Percentiles rank a stretch among this genome's conserved stretches.
Evolutionary conservation across 2,329 filamentous ascomycete species (phyloP).

Genomic region (Cryphonectria nitschkei): DNA sequence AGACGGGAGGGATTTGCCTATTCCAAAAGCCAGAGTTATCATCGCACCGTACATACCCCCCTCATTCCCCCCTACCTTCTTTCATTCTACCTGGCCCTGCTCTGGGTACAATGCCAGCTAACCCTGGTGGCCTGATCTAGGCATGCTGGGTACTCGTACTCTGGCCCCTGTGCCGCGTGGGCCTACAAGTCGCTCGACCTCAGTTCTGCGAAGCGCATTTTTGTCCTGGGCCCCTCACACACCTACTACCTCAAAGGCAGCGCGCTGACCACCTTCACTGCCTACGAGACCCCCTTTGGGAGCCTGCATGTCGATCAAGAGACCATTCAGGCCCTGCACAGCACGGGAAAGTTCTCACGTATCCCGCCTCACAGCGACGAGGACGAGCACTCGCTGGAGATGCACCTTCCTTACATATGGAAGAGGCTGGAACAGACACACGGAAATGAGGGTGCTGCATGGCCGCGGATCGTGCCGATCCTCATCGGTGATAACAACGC

Average conservation of each 20-base stretch:
- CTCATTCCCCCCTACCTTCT: constrained; percentile 19
- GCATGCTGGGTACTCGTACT: constrained; percentile 93
- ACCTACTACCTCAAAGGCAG: constrained; percentile 79
- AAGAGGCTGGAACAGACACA: constrained; percentile 66
- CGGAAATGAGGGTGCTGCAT: constrained; percentile 46
- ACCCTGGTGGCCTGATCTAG: constrained; percentile 49
- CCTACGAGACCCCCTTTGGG: constrained; percentile 77
- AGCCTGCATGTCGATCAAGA: constrained; percentile 66
- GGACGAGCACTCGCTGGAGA: constrained; percentile 90
- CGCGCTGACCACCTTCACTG: constrained; percentile 72
- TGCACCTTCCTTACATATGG: constrained; percentile 94
- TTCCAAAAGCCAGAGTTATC: constrained; percentile 76
- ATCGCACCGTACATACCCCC: constrained; percentile 80
- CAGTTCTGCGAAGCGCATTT: constrained; percentile 80
- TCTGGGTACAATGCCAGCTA: constrained; percentile 2
- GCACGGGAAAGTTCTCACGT: constrained; percentile 59
- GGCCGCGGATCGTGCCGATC: constrained; percentile 78
- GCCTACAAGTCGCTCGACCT: constrained; percentile 91
- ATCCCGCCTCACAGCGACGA: constrained; percentile 73
- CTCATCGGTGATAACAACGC: constrained; percentile 77
- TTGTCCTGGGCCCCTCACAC: constrained; percentile 91
- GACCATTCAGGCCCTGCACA: constrained; percentile 53
- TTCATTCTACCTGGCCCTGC: background rate
- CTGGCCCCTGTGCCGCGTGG: constrained; percentile 89
- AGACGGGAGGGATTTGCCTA: constrained; percentile 64